These are phyloP conservation scores for Arthrobotrys pseudoclavata DNA, from an alignment of 2,329 filamentous ascomycete genomes.

Conservation along the genomic window DNA sequence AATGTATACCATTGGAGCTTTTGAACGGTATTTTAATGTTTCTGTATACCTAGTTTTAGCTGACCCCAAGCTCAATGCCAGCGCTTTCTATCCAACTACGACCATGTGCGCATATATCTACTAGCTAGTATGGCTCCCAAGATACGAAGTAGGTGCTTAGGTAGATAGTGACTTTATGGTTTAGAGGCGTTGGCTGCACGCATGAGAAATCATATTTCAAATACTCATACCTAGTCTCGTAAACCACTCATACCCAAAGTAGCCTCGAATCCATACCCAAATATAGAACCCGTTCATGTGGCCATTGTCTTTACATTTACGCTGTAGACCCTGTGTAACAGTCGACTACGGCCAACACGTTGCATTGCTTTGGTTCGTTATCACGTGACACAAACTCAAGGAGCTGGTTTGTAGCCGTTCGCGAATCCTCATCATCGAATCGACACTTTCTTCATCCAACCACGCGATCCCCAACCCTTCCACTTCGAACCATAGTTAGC, in stretches of 20 bases:
- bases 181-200: too few relatives aligned
- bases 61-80: neutral
- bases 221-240: too few relatives aligned
- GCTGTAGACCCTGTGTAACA: neutral
- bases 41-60: neutral
- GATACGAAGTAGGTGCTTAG: too few relatives aligned
- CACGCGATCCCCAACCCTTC: conserved; percentile 33
- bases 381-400: conserved; percentile 38
- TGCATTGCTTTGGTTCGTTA: neutral
- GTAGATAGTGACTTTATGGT: too few relatives aligned
- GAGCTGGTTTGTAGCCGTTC: conserved; percentile 6
- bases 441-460: conserved; percentile 31
- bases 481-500: neutral
- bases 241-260: too few relatives aligned
- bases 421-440: conserved; percentile 23
- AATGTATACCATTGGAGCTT: conserved; percentile 32
- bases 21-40: neutral
- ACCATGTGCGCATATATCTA: too few relatives aligned
- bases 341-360: neutral
- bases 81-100: neutral
- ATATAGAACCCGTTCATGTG: too few relatives aligned
- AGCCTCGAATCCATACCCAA: too few relatives aligned
- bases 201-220: too few relatives aligned
- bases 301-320: too few relatives aligned
- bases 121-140: too few relatives aligned